Percentiles rank a stretch among this genome's conserved stretches.
These are phyloP conservation scores for Exophiala sideris DNA, from an alignment of 2,329 filamentous ascomycete species.

Conservation along the genomic window DNA sequence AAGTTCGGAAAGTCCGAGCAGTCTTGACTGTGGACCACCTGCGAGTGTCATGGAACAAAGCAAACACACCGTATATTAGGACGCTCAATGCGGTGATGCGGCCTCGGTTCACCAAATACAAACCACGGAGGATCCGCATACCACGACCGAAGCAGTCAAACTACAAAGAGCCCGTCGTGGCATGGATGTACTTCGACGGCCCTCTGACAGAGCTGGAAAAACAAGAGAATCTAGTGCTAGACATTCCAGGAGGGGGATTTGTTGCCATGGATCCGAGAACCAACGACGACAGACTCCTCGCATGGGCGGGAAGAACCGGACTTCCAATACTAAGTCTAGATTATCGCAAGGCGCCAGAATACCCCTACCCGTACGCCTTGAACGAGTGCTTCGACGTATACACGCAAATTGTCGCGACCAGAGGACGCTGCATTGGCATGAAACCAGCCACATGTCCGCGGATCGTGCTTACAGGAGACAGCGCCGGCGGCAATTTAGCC, in stretches of 20 bases:
- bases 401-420: slow-evolving; percentile 65
- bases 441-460: slow-evolving; percentile 63
- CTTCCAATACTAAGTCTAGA: slow-evolving; percentile 88
- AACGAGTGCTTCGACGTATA: slow-evolving; percentile 89
- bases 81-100: slow-evolving; percentile 70
- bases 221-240: slow-evolving; percentile 75
- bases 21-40: slow-evolving; percentile 87
- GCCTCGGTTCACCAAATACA: slow-evolving; percentile 75
- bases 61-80: slow-evolving; percentile 78
- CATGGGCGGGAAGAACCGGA: slow-evolving; percentile 85
- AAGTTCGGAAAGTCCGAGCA: slow-evolving; percentile 84
- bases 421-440: slow-evolving; percentile 72
- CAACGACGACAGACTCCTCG: slow-evolving; percentile 88
- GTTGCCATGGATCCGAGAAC: slow-evolving; percentile 95
- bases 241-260: slow-evolving; percentile 91
- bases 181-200: slow-evolving; percentile 93
- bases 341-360: slow-evolving; percentile 82
- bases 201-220: slow-evolving; percentile 72
- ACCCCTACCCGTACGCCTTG: slow-evolving; percentile 78
- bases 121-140: slow-evolving; percentile 79
- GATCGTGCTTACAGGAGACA: slow-evolving; percentile 73
- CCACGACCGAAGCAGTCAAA: slow-evolving; percentile 74
- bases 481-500: slow-evolving; percentile 77
- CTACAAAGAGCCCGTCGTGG: slow-evolving; percentile 77
- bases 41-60: slow-evolving; percentile 92